Evolutionary conservation across 1,139 yeast genomes (phyloP).

Genomic region (Yamadazyma trypodendri): DNA sequence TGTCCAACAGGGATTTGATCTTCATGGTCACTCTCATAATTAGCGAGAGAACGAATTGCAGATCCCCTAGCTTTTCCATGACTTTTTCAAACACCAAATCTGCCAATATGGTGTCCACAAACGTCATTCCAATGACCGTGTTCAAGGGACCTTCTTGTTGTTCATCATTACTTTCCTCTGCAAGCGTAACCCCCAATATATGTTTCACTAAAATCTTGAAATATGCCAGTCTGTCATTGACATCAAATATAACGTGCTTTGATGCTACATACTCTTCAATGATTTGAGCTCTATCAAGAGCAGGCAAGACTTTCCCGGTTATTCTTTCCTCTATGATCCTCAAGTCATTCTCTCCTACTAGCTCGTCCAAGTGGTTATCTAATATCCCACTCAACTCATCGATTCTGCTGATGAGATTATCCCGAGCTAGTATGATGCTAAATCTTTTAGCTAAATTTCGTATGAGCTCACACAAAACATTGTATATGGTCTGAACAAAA

Average conservation of each 20-base stretch:
- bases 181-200: conserved; percentile 22
- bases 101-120: conserved; percentile 29
- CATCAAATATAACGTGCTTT: conserved; percentile 21
- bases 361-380: conserved; percentile 26
- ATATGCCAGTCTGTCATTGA: conserved; percentile 16
- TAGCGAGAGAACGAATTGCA: conserved; percentile 26
- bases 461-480: conserved; percentile 29
- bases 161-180: conserved; percentile 3
- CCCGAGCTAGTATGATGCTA: conserved; percentile 14
- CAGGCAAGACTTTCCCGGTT: conserved; percentile 8
- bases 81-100: conserved; percentile 36
- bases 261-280: conserved; percentile 13
- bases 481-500: conserved; percentile 32
- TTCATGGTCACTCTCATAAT: conserved; percentile 10
- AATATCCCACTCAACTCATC: conserved; percentile 28
- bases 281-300: conserved; percentile 11
- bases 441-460: conserved; percentile 24
- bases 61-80: conserved; percentile 28
- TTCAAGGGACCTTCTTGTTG: conserved; percentile 14
- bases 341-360: conserved; percentile 17
- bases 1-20: conserved; percentile 2
- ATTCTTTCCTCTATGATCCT: conserved; percentile 17
- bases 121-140: conserved; percentile 30
- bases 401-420: conserved; percentile 13
- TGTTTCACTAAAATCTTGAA: conserved; percentile 25